phyloP scores from a whole-genome alignment of 805 yeast species.

The Ogataea ganodermae region DNA sequence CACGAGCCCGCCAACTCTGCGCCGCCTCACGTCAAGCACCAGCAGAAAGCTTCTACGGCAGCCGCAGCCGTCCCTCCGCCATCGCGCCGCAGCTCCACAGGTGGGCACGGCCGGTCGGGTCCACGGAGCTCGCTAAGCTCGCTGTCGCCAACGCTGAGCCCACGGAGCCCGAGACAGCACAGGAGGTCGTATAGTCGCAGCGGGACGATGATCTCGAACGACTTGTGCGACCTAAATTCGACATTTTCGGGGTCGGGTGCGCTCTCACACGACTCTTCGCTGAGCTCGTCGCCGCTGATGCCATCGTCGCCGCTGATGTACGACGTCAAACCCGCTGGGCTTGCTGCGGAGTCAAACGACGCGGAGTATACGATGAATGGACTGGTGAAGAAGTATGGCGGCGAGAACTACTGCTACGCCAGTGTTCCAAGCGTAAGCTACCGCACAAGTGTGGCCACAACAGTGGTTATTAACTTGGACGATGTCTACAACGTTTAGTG shows the following conservation, averaged over 20 bases:
- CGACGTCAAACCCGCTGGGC: neutral
- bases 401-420: neutral
- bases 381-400: neutral
- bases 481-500: constrained; percentile 11
- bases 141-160: neutral
- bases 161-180: constrained; percentile 11
- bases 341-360: neutral
- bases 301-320: constrained; percentile 10
- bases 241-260: constrained; percentile 1
- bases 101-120: neutral
- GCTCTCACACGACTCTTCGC: constrained; percentile 9
- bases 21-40: constrained; percentile 12
- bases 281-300: constrained; percentile 10
- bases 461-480: constrained; percentile 22
- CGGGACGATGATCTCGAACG: constrained; percentile 15
- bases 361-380: neutral
- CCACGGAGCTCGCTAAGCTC: neutral
- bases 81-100: constrained; percentile 3
- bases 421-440: constrained; percentile 3
- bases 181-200: constrained; percentile 18
- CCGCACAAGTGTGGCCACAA: constrained; percentile 2
- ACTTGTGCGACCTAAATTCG: constrained; percentile 9
- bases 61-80: too few relatives aligned
- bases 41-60: neutral
- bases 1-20: neutral